These are phyloP conservation scores for Crucibulum cyathiforme DNA, from an alignment of 1,284 basidiomycete genomes.

Conservation along the genomic window DNA sequence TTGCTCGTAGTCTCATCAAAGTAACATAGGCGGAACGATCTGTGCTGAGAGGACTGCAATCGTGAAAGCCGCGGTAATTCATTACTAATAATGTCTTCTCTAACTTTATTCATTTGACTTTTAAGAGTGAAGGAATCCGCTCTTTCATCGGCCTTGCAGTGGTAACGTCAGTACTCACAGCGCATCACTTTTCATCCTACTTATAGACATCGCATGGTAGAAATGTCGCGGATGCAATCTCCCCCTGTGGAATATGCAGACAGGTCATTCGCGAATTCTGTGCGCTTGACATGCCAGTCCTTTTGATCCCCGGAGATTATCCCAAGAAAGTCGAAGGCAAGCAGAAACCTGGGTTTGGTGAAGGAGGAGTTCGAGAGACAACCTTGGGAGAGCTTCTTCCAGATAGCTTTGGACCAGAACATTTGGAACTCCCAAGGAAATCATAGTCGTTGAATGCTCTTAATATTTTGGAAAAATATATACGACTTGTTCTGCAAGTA, in stretches of 20 bases:
- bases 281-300: conserved; percentile 73
- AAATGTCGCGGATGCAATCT: conserved; percentile 69
- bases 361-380: conserved; percentile 62
- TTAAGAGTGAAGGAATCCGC: conserved; percentile 77
- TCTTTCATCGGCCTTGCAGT: conserved; percentile 78
- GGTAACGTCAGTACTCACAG: conserved; percentile 57
- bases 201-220: conserved; percentile 18
- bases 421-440: conserved; percentile 59
- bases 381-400: conserved; percentile 83
- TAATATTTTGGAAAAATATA: too few species aligned
- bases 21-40: conserved; percentile 68
- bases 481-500: too few species aligned
- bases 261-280: conserved; percentile 94
- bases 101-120: not conserved
- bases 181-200: not conserved
- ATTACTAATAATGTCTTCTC: not conserved
- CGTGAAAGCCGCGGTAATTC: conserved; percentile 82
- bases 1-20: conserved; percentile 6
- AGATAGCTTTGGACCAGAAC: conserved; percentile 88
- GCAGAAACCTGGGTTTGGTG: conserved; percentile 39
- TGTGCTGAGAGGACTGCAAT: conserved; percentile 91
- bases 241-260: conserved; percentile 91
- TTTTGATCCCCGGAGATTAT: conserved; percentile 79
- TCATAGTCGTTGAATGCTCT: too few species aligned
- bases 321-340: conserved; percentile 42